Percentiles rank a stretch among this genome's conserved stretches.
These are phyloP conservation scores for Coemansia sp. DNA, from an alignment of 192 early-diverging fungal genomes.

Conservation along the genomic window DNA sequence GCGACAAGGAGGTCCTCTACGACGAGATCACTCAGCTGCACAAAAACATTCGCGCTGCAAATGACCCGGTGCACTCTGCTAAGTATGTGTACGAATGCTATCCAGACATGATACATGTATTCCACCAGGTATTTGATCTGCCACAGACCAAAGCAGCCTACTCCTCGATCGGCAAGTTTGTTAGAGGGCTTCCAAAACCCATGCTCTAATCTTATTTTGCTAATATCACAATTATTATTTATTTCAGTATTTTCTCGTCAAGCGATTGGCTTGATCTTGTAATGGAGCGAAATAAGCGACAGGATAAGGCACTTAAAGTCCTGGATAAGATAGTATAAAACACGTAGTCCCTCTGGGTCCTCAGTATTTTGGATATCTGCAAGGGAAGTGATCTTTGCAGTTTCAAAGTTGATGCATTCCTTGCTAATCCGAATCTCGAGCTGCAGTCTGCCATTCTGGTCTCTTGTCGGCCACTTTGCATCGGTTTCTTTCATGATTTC, in stretches of 20 bases:
- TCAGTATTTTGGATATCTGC: conserved; percentile 84
- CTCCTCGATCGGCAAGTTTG: conserved; percentile 33
- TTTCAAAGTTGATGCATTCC: conserved; percentile 79
- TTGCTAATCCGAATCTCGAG: conserved; percentile 90
- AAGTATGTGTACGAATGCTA: conserved; percentile 40
- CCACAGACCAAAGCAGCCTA: conserved; percentile 21
- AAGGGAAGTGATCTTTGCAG: conserved; percentile 88
- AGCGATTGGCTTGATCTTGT: conserved; percentile 68
- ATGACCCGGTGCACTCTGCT: conserved; percentile 4
- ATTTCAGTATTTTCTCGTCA: neutral
- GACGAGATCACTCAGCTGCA: conserved; percentile 41
- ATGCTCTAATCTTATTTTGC: no score
- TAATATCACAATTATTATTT: conserved; percentile 1
- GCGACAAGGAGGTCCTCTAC: conserved; percentile 37
- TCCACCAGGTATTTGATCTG: conserved; percentile 40
- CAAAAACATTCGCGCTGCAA: conserved; percentile 30
- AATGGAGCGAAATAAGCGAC: conserved; percentile 92
- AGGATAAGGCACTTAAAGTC: conserved; percentile 96
- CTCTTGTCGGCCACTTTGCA: conserved; percentile 84
- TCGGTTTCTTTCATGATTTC: conserved; percentile 96
- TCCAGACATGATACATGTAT: conserved; percentile 47
- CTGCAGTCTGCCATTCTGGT: conserved; percentile 89
- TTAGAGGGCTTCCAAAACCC: conserved; percentile 20
- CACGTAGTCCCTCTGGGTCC: conserved; percentile 92
- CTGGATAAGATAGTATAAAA: conserved; percentile 97